These are phyloP conservation scores for Solanum boliviense DNA, from an alignment of 257 asterid genomes.

Conservation along the genomic window DNA sequence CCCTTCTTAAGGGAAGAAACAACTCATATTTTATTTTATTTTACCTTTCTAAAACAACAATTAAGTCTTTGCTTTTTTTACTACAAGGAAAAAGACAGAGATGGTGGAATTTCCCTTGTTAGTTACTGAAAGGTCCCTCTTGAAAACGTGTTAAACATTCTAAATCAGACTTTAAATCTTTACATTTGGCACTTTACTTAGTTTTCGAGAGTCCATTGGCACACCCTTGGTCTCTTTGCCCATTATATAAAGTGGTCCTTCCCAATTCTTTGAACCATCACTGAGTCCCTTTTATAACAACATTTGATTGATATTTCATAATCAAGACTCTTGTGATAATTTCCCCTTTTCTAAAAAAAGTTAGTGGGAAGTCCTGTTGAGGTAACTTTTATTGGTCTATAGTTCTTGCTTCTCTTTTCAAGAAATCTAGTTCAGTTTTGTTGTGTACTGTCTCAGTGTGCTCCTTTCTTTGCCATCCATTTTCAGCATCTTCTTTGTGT, in stretches of 20 bases:
- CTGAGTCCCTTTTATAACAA: not conserved
- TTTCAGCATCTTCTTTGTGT: not conserved
- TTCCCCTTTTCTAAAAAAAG: not conserved
- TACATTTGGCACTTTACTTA: constrained; percentile 12
- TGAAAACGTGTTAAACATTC: constrained; percentile 17
- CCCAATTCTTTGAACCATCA: not conserved
- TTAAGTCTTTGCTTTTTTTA: not conserved
- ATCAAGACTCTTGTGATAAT: not conserved
- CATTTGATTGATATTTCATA: not conserved
- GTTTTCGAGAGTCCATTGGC: constrained; percentile 8
- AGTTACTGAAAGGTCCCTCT: constrained; percentile 14
- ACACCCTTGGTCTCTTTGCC: not conserved
- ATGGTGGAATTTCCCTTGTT: constrained; percentile 3
- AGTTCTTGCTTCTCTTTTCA: not conserved
- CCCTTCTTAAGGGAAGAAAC: not conserved
- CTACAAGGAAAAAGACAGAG: not conserved
- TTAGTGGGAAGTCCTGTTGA: not conserved
- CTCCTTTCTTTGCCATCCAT: not conserved
- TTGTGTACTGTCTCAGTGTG: not conserved
- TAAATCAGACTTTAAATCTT: constrained; percentile 1
- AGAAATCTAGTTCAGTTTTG: not conserved
- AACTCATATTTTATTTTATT: not conserved
- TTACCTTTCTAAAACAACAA: not conserved
- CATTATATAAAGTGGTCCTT: not conserved
- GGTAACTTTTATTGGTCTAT: not conserved